Conservation (phyloP, 2,329 filamentous ascomycete species). For the Teratosphaeriaceae sp. region DNA sequence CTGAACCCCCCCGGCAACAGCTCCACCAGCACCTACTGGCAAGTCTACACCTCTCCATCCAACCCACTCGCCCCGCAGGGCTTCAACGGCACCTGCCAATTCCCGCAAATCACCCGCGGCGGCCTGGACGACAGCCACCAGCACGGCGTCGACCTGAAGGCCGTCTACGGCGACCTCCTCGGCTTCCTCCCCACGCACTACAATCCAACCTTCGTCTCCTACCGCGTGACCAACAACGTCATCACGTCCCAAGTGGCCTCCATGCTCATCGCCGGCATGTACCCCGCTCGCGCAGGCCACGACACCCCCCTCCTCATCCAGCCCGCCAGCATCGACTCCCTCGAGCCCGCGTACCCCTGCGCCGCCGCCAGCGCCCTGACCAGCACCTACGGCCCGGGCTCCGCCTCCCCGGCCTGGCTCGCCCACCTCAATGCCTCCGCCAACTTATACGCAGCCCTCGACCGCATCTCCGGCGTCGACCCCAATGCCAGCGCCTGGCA, state of each 20-base stretch:
- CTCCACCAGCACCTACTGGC: slow-evolving; percentile 58
- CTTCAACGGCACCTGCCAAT: slow-evolving; percentile 69
- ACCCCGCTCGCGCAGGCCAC: slow-evolving; percentile 30
- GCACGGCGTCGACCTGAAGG: slow-evolving; percentile 69
- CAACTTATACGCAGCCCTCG: slow-evolving; percentile 53
- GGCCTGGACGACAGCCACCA: slow-evolving; percentile 69
- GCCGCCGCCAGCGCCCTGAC: slow-evolving; percentile 42
- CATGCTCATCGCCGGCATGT: slow-evolving; percentile 69
- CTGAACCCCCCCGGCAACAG: slow-evolving; percentile 40
- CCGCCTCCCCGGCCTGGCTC: slow-evolving; percentile 50
- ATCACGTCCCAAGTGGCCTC: slow-evolving; percentile 77
- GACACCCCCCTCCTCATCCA: slow-evolving; percentile 39
- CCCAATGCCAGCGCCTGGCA: slow-evolving; percentile 57
- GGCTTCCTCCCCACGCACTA: slow-evolving; percentile 55
- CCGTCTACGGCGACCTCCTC: slow-evolving; percentile 66
- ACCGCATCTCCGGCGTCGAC: slow-evolving; percentile 61
- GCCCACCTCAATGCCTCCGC: slow-evolving; percentile 54
- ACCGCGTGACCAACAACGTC: slow-evolving; percentile 72
- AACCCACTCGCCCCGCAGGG: slow-evolving; percentile 63
- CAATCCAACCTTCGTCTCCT: slow-evolving; percentile 45
- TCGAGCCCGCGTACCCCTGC: slow-evolving; percentile 70
- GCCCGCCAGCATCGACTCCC: slow-evolving; percentile 56
- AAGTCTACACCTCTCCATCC: slow-evolving; percentile 51
- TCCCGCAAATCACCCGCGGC: slow-evolving; percentile 68
- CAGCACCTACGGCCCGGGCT: slow-evolving; percentile 40